A percentile compares a stretch with the other conserved stretches of the same genome.
phyloP scores from a whole-genome alignment of 306 rosid species.

The Comarum palustre region DNA sequence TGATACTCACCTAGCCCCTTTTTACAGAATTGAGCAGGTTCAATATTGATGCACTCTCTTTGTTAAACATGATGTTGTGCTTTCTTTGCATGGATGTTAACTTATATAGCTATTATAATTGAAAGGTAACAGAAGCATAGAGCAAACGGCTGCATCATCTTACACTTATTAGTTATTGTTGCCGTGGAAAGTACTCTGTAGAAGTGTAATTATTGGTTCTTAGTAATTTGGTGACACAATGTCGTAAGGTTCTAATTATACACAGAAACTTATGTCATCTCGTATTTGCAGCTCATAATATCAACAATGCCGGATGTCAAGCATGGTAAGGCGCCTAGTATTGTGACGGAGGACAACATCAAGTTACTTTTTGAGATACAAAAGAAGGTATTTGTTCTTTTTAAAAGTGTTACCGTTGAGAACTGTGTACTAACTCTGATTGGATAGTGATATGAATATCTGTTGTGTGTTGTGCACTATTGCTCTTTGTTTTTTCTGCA shows the following conservation, averaged over 20 bases:
- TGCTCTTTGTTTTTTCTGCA: neutral
- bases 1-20: conserved; percentile 87
- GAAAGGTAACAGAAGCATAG: neutral
- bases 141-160: neutral
- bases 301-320: conserved; percentile 65
- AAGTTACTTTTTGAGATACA: conserved; percentile 86
- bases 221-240: neutral
- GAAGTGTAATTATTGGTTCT: neutral
- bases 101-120: neutral
- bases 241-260: conserved; percentile 4
- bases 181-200: neutral
- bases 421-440: conserved; percentile 8
- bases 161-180: conserved; percentile 3
- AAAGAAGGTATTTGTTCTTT: conserved; percentile 57
- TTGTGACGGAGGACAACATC: conserved; percentile 77
- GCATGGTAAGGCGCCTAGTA: conserved; percentile 61
- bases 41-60: conserved; percentile 15
- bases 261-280: conserved; percentile 7
- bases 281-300: conserved; percentile 55
- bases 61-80: conserved; percentile 13
- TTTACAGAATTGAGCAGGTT: conserved; percentile 99
- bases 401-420: conserved; percentile 17
- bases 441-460: neutral
- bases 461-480: neutral
- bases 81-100: neutral